A percentile compares a stretch with the other conserved stretches of the same genome.
These are phyloP conservation scores for Tulasnella sp. DNA, from an alignment of 768 basidiomycete species.

Conservation along the genomic window DNA sequence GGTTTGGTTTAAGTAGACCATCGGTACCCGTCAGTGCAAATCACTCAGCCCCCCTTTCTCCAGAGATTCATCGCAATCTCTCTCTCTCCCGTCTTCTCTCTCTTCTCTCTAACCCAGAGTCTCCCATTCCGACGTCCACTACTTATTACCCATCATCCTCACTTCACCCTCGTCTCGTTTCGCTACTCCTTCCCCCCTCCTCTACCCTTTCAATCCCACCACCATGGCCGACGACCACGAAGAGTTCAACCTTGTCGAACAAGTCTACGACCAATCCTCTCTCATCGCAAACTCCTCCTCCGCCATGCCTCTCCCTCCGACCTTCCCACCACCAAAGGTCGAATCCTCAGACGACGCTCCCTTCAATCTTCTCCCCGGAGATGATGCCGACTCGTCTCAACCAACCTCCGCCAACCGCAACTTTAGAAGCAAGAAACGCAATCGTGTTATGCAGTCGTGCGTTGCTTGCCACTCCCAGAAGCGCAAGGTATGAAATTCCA, in stretches of 20 bases:
- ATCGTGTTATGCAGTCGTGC: slow-evolving; percentile 82
- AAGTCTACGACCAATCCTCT: slow-evolving; percentile 18
- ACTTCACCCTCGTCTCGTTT: background rate
- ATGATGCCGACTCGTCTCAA: slow-evolving; percentile 8
- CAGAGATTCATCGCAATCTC: slow-evolving; percentile 1
- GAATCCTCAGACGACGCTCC: slow-evolving; percentile 42
- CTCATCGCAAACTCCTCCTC: slow-evolving; percentile 30
- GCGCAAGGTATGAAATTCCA: slow-evolving; percentile 49
- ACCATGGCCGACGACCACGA: slow-evolving; percentile 6
- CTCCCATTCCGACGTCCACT: slow-evolving; percentile 2
- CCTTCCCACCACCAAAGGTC: slow-evolving; percentile 46
- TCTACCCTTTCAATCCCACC: background rate
- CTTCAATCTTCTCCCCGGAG: background rate
- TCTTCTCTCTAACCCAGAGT: background rate
- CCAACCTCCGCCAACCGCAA: slow-evolving; percentile 23
- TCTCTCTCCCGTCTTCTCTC: background rate
- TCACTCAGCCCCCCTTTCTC: slow-evolving; percentile 5
- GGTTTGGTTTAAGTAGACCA: background rate
- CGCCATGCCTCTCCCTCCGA: slow-evolving; percentile 41
- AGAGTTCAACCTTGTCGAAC: slow-evolving; percentile 1
- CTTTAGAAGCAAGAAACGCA: slow-evolving; percentile 67
- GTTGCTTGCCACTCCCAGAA: slow-evolving; percentile 83
- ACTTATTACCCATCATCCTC: background rate
- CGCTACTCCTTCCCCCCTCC: background rate
- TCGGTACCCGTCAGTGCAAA: background rate